Percentiles rank a stretch among this genome's conserved stretches.
Evolutionary conservation across 331 rosid species (phyloP).

Genomic region (Malus hybrid): DNA sequence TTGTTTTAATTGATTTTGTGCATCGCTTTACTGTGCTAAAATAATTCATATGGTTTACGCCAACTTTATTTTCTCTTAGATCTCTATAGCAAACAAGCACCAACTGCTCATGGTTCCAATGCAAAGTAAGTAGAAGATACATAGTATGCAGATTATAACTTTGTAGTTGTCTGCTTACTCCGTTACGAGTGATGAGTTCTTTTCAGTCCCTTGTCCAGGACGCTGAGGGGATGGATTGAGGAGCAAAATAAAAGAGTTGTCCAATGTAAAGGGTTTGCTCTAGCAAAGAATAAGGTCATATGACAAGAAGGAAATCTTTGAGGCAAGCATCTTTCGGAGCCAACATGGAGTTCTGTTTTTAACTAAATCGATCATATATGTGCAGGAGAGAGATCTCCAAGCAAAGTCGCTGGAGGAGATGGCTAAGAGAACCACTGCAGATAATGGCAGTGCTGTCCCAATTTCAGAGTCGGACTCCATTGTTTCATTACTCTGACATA

Average conservation of each 20-base stretch:
- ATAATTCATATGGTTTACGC: background rate
- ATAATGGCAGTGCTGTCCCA: constrained; percentile 18
- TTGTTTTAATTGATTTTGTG: too few species aligned
- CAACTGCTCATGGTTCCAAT: constrained; percentile 52
- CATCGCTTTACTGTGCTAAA: background rate
- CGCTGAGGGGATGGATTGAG: constrained; percentile 52
- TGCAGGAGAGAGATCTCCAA: constrained; percentile 31
- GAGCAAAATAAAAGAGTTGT: constrained; percentile 32
- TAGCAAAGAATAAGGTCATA: constrained; percentile 18
- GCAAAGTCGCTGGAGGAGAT: constrained; percentile 37
- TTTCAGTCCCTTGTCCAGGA: constrained; percentile 33
- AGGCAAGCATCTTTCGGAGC: background rate
- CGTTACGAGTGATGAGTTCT: constrained; percentile 4
- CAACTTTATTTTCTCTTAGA: constrained; percentile 26
- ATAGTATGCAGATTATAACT: background rate
- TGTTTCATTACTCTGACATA: constrained; percentile 32
- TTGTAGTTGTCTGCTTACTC: constrained; percentile 2
- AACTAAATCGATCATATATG: background rate
- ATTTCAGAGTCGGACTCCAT: constrained; percentile 40
- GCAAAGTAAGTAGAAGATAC: constrained; percentile 48
- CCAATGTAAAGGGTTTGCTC: constrained; percentile 37
- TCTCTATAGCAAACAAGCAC: constrained; percentile 15
- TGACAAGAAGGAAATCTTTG: background rate
- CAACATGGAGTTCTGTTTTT: background rate
- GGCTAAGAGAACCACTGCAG: constrained; percentile 31